phyloP scores from a whole-genome alignment of 345 rosid genomes.

The Eucalyptus pauciflora region DNA sequence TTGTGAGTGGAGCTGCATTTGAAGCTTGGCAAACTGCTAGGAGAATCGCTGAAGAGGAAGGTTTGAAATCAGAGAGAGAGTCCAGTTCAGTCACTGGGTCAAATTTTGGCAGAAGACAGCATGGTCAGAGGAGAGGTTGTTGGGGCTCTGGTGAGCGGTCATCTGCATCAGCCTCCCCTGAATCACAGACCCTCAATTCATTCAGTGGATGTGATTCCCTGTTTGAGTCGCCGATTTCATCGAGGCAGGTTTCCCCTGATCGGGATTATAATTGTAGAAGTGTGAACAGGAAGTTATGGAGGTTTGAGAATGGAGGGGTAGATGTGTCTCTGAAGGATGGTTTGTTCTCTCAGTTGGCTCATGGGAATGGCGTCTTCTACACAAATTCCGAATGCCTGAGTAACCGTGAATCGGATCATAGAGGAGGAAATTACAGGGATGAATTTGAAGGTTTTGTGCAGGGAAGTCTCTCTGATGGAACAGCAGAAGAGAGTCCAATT shows the following conservation, averaged over 20 bases:
- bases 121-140: conserved; percentile 6
- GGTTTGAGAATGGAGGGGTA: conserved; percentile 35
- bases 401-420: conserved; percentile 1
- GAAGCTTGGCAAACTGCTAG: conserved; percentile 83
- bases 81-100: conserved; percentile 32
- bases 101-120: conserved; percentile 32
- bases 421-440: conserved; percentile 10
- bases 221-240: conserved; percentile 42
- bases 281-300: conserved; percentile 60
- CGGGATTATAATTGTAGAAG: conserved; percentile 34
- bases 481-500: conserved; percentile 24
- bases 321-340: conserved; percentile 67
- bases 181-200: conserved; percentile 60
- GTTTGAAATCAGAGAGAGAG: conserved; percentile 47
- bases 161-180: conserved; percentile 51
- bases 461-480: conserved; percentile 24
- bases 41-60: conserved; percentile 42
- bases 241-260: conserved; percentile 15
- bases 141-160: conserved; percentile 12
- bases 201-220: conserved; percentile 35
- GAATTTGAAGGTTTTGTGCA: conserved; percentile 35
- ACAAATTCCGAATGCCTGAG: conserved; percentile 17
- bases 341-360: conserved; percentile 40
- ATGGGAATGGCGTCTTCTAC: conserved; percentile 14
- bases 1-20: conserved; percentile 78